Base-by-base conservation (phyloP, 2,329 filamentous ascomycete species). In the Hypoxylon sp. region DNA sequence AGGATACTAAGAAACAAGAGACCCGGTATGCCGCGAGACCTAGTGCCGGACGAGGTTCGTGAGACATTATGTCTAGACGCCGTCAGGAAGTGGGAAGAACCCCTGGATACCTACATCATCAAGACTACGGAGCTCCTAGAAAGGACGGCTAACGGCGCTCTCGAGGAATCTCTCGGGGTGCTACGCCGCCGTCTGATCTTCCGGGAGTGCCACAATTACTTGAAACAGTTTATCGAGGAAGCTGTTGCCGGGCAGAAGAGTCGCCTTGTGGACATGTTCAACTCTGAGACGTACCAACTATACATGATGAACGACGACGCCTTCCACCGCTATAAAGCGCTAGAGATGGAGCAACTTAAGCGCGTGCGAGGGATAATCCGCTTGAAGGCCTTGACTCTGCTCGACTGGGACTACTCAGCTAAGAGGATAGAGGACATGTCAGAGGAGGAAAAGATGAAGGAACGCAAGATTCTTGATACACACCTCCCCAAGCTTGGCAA, bases 21-120 rank as follows among this genome's bases (percentile, higher is more conserved):
- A 17, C 84, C 87, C 0, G 89, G 89, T 0, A 82, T 89, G 70
- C 88, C 88, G 0, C 70, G 66, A 7, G 84, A 86, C 5, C 82
- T 89, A 0, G 85, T 88, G 0, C 85, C 89, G 0, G 84, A 86
- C 0, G 85, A 87, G 38, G 88, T 91, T 0, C 88, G 90, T 21
- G 85, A 89, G 28, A 81, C 82, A 0, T 80, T 92, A 14, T 88
- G 86, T 49, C 80, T 83, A 14, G 79, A 86, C n/a, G 85, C 86
- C 0, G 85, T 92, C 1, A 74, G 77, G 6, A 84, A 87, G 1
- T 93, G 91, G 91, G 74, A 82, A 1, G 73, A 73, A 0, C 88
- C 89, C 0, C 81, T 90, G 50, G 75, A 82, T 0, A 80, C 73
- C 0, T 87, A 88, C 49, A 76, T 88, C 5, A 71, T 78, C 2